These are phyloP conservation scores for Amoeboaphelidium protococcarum DNA, from an alignment of 371 early-diverging fungal genomes.

Conservation along the genomic window DNA sequence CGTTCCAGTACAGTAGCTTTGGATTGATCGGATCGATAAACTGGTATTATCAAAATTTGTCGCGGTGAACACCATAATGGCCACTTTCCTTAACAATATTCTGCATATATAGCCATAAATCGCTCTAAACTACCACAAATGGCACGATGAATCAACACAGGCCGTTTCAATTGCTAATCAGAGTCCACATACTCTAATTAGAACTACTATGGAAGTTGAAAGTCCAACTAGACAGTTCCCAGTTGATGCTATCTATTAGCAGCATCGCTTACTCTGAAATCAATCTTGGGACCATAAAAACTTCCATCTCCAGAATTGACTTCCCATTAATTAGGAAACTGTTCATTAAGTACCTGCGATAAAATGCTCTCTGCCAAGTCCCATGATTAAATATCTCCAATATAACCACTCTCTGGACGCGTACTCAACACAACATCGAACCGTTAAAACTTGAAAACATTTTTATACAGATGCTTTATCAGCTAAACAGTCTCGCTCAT, in stretches of 20 bases:
- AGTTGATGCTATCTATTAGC: constrained; percentile 25
- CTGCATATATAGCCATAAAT: constrained; percentile 79
- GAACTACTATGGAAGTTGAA: constrained; percentile 78
- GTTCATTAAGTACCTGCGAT: constrained; percentile 16
- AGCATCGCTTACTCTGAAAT: constrained; percentile 27
- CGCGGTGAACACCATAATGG: constrained; percentile 40
- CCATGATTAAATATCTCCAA: constrained; percentile 26
- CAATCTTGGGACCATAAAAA: constrained; percentile 39
- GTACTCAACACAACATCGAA: constrained; percentile 29
- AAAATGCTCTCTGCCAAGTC: constrained; percentile 24
- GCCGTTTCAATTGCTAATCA: constrained; percentile 24
- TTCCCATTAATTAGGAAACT: constrained; percentile 10
- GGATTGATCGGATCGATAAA: constrained; percentile 5
- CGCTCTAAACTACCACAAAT: constrained; percentile 79
- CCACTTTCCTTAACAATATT: constrained; percentile 60
- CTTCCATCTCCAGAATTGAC: constrained; percentile 31
- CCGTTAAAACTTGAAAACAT: constrained; percentile 22
- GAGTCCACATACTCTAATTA: constrained; percentile 33
- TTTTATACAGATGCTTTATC: constrained; percentile 47
- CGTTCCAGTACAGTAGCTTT: constrained; percentile 6
- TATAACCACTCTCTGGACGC: constrained; percentile 21
- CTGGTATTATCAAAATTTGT: constrained; percentile 25
- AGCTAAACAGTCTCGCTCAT: constrained; percentile 52
- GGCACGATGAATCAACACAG: constrained; percentile 90
- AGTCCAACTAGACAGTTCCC: constrained; percentile 41